Conservation (phyloP, 768 basidiomycete genomes). For the Mycena maculata region DNA sequence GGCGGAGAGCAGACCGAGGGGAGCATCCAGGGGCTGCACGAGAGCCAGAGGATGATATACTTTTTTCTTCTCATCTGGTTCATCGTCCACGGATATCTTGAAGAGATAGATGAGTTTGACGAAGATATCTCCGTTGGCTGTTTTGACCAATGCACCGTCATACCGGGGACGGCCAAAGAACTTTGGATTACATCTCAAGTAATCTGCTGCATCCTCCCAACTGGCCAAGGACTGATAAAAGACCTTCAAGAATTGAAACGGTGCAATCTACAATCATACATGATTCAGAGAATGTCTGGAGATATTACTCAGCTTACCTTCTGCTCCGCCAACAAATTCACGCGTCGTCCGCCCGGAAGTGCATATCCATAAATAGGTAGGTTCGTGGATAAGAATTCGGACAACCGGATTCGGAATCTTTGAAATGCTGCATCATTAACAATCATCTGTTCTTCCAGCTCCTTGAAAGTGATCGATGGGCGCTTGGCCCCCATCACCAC, state of each 20-base stretch:
- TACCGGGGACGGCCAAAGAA: slow-evolving; percentile 23
- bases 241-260: slow-evolving; percentile 28
- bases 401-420: neutral
- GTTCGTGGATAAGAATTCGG: neutral
- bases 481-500: neutral
- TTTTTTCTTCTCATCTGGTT: no score
- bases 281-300: neutral
- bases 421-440: neutral
- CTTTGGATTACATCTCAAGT: slow-evolving; percentile 32
- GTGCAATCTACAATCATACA: neutral
- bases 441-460: neutral
- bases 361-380: neutral
- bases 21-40: no score
- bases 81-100: slow-evolving; percentile 18
- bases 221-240: slow-evolving; percentile 29
- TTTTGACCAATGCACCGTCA: slow-evolving; percentile 36
- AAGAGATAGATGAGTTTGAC: slow-evolving; percentile 35
- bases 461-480: neutral
- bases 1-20: no score
- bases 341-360: neutral
- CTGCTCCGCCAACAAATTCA: neutral
- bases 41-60: neutral
- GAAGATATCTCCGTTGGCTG: slow-evolving; percentile 28
- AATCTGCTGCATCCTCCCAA: slow-evolving; percentile 28
- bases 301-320: neutral